Evolutionary conservation across 495 filamentous ascomycete genomes (phyloP).

Genomic region (Aspergillus indologenus): DNA sequence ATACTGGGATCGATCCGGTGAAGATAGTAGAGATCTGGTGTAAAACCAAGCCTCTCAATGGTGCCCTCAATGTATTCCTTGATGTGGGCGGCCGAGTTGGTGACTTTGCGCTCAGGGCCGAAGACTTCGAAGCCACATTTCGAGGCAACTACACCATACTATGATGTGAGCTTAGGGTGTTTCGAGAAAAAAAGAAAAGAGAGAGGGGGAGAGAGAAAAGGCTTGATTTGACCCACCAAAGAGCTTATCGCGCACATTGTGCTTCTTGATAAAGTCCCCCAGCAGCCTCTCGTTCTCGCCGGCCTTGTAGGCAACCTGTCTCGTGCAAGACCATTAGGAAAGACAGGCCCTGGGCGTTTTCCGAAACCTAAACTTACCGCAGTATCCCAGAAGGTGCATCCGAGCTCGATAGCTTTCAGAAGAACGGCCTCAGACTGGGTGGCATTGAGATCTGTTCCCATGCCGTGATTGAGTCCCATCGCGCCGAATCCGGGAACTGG

Average conservation of each 20-base stretch:
- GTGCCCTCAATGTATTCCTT: slow-evolving; percentile 51
- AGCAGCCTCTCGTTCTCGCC: slow-evolving; percentile 50
- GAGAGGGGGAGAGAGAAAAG: no score
- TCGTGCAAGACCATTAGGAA: no score
- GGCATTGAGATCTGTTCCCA: slow-evolving; percentile 39
- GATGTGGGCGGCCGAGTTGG: slow-evolving; percentile 49
- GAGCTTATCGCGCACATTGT: slow-evolving; percentile 46
- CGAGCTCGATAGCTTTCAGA: slow-evolving; percentile 48
- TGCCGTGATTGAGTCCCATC: slow-evolving; percentile 43
- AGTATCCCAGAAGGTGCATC: slow-evolving; percentile 54
- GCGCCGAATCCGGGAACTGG: slow-evolving; percentile 45
- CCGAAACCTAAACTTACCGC: no score
- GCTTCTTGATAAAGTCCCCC: slow-evolving; percentile 51
- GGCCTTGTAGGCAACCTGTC: slow-evolving; percentile 46
- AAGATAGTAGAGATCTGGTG: slow-evolving; percentile 46
- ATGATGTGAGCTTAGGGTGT: neutral
- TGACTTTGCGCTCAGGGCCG: slow-evolving; percentile 30
- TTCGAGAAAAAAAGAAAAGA: no score
- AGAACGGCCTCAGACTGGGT: slow-evolving; percentile 50
- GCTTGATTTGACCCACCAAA: slow-evolving; percentile 43
- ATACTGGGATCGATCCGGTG: slow-evolving; percentile 44
- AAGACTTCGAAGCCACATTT: slow-evolving; percentile 46
- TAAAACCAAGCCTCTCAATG: slow-evolving; percentile 47
- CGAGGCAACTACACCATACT: slow-evolving; percentile 37
- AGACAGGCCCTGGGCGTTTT: no score